A percentile compares a stretch with the other conserved stretches of the same genome.
Evolutionary conservation across 2,329 filamentous ascomycete species (phyloP).

Genomic region (Didymella glomerata): DNA sequence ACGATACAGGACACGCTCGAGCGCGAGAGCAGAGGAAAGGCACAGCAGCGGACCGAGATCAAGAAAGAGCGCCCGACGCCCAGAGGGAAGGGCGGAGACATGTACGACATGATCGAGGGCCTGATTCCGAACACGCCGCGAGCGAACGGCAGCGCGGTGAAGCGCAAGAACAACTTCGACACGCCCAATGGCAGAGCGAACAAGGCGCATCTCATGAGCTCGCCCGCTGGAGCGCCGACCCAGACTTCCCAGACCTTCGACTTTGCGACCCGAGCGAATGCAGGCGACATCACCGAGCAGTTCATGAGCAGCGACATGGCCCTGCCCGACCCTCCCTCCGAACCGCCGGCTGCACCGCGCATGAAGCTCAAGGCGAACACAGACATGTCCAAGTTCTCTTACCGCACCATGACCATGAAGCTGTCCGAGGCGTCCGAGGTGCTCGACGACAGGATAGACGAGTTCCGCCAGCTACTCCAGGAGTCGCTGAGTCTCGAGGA

Average conservation of each 20-base stretch:
- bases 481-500: constrained; percentile 79
- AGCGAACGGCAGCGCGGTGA: constrained; percentile 57
- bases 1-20: constrained; percentile 86
- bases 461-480: constrained; percentile 78
- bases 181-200: constrained; percentile 59
- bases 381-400: constrained; percentile 88
- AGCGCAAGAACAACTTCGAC: constrained; percentile 63
- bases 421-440: constrained; percentile 91
- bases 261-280: constrained; percentile 79
- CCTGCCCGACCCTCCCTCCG: constrained; percentile 72
- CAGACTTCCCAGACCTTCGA: constrained; percentile 58
- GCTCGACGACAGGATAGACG: constrained; percentile 93
- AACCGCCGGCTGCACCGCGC: constrained; percentile 76
- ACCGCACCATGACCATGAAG: constrained; percentile 95
- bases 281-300: constrained; percentile 83
- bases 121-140: constrained; percentile 57
- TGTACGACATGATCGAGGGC: constrained; percentile 78
- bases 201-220: constrained; percentile 56
- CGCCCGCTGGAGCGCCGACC: constrained; percentile 54
- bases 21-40: constrained; percentile 74
- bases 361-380: constrained; percentile 86
- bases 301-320: constrained; percentile 76
- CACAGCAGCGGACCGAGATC: constrained; percentile 66
- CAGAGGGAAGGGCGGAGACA: constrained; percentile 66
- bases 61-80: constrained; percentile 70